These are phyloP conservation scores for Linaria vulgaris DNA, from an alignment of 257 asterid species.

Conservation along the genomic window DNA sequence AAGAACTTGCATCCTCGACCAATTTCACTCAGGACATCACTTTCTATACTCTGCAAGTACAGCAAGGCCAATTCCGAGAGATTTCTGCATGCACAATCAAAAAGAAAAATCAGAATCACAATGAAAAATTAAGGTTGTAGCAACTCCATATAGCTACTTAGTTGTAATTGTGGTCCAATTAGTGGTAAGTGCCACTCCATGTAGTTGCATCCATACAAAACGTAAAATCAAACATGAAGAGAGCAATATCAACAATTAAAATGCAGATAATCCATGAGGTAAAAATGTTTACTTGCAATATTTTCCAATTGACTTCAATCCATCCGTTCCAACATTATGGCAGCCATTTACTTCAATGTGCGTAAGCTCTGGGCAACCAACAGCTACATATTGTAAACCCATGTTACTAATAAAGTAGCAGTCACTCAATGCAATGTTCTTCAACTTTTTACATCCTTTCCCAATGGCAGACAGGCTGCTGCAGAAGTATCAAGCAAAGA, in stretches of 20 bases:
- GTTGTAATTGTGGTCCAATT: too few relatives aligned
- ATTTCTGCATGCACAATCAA: constrained; percentile 46
- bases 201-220: constrained; percentile 6
- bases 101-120: constrained; percentile 22
- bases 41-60: constrained; percentile 76
- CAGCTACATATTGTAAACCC: constrained; percentile 75
- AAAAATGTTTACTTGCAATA: constrained; percentile 73
- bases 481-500: constrained; percentile 28
- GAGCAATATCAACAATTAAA: background rate
- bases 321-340: constrained; percentile 76
- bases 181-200: constrained; percentile 1
- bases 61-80: constrained; percentile 83
- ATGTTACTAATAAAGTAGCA: constrained; percentile 70
- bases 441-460: constrained; percentile 82
- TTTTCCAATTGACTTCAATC: constrained; percentile 76
- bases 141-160: constrained; percentile 4
- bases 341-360: constrained; percentile 90
- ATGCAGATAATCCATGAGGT: too few relatives aligned
- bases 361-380: constrained; percentile 75
- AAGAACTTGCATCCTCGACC: constrained; percentile 86
- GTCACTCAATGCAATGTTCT: constrained; percentile 71
- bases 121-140: background rate
- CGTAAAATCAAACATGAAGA: constrained; percentile 18
- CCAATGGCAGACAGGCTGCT: constrained; percentile 86
- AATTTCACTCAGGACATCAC: constrained; percentile 66